Evolutionary conservation across 106 monocot species (phyloP).

Genomic region (Gastrodia elata): DNA sequence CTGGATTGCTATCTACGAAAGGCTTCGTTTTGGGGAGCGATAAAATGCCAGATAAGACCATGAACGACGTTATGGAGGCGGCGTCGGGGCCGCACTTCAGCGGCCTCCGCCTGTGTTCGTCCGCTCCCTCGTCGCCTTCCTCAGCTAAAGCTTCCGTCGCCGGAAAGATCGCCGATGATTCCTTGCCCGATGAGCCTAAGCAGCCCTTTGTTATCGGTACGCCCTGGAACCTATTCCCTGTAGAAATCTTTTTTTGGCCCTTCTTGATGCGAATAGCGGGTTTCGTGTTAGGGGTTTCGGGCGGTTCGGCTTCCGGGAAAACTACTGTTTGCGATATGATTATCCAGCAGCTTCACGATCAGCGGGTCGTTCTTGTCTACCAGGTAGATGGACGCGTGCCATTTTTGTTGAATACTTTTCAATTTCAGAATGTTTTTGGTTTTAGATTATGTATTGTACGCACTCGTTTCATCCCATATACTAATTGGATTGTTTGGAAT

Average conservation of each 20-base stretch:
- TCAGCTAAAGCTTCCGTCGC: constrained; percentile 20
- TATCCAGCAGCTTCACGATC: constrained; percentile 78
- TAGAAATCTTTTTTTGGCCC: too few relatives aligned
- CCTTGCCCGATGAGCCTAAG: constrained; percentile 11
- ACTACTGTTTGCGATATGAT: constrained; percentile 93
- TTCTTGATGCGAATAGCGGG: background rate
- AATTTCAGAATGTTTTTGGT: background rate
- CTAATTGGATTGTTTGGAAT: too few relatives aligned
- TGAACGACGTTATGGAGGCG: constrained; percentile 46
- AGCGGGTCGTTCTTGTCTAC: constrained; percentile 63
- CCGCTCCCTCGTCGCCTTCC: constrained; percentile 22
- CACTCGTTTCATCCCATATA: too few relatives aligned
- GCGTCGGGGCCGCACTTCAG: constrained; percentile 58
- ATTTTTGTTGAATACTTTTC: background rate
- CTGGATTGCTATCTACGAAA: too few relatives aligned
- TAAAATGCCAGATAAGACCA: background rate
- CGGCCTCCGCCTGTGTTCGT: constrained; percentile 48
- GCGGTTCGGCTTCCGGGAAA: constrained; percentile 84
- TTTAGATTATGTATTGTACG: background rate
- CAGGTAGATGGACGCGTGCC: constrained; percentile 30
- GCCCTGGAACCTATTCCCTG: background rate
- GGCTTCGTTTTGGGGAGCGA: background rate
- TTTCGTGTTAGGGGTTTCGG: constrained; percentile 50
- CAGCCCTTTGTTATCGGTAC: constrained; percentile 82
- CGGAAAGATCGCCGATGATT: background rate